Conservation (phyloP, 2,329 filamentous ascomycete species). For the Penicillium sp. region DNA sequence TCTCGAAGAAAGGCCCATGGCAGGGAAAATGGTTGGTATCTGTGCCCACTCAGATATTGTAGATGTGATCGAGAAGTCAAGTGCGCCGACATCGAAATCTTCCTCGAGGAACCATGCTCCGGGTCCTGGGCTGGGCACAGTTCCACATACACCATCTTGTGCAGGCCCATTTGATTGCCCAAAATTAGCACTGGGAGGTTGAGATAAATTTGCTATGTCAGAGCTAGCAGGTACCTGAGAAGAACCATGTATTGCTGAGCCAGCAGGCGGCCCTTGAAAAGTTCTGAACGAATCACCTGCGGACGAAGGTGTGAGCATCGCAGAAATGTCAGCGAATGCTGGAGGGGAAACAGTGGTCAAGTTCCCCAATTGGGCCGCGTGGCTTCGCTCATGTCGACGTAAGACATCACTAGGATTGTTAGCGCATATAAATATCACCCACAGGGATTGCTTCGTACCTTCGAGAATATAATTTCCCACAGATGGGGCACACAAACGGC, state of each 20-base stretch:
- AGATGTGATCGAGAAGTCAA: conserved; percentile 20
- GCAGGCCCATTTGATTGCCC: background rate
- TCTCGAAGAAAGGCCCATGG: background rate
- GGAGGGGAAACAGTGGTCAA: background rate
- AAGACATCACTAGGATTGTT: conserved; percentile 14
- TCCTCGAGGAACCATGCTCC: conserved; percentile 19
- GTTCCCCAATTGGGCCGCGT: conserved; percentile 1
- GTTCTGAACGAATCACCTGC: background rate
- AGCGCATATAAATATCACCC: background rate
- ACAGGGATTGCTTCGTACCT: conserved; percentile 7
- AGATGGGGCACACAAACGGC: conserved; percentile 53
- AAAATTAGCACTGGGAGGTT: background rate
- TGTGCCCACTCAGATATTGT: conserved; percentile 23
- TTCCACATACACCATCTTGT: background rate
- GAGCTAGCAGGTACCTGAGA: background rate
- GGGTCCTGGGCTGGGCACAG: conserved; percentile 3
- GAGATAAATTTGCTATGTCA: background rate
- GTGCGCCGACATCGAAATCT: conserved; percentile 18
- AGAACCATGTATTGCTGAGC: background rate
- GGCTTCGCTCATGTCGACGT: conserved; percentile 16
- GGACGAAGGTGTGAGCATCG: background rate
- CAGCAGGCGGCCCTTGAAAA: background rate
- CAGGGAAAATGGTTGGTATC: conserved; percentile 4
- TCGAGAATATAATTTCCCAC: conserved; percentile 22
- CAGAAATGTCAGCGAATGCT: background rate